Evolutionary conservation across 208 protist species (phyloP).

Genomic region (Leishmania martiniquensis): DNA sequence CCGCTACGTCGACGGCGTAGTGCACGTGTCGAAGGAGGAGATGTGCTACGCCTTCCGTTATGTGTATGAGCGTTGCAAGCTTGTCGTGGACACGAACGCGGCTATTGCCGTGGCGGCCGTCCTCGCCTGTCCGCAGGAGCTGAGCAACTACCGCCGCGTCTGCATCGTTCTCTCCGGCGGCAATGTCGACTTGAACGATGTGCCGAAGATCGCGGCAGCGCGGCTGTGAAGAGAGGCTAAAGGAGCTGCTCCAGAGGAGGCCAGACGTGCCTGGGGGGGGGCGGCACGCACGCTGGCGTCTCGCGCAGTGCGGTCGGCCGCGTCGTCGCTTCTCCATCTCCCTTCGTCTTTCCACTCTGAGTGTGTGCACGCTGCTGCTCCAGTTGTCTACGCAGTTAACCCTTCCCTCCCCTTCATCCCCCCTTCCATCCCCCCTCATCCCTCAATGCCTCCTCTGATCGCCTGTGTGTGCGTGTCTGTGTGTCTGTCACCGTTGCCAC

Average conservation of each 20-base stretch:
- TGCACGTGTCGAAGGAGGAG: constrained; percentile 56
- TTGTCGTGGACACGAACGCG: constrained; percentile 75
- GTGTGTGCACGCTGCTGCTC: background rate
- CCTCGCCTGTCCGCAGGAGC: constrained; percentile 38
- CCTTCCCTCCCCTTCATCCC: too few species aligned
- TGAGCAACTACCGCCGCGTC: constrained; percentile 46
- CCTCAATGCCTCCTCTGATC: too few species aligned
- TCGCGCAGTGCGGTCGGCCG: background rate
- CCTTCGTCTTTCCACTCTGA: background rate
- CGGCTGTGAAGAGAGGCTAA: constrained; percentile 34
- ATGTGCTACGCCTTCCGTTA: constrained; percentile 73
- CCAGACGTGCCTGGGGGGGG: background rate
- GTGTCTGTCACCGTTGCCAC: too few species aligned
- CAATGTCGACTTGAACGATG: constrained; percentile 60
- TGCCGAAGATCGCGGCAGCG: constrained; percentile 36
- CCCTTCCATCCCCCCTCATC: too few species aligned
- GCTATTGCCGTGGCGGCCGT: constrained; percentile 79
- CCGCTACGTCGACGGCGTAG: constrained; percentile 61
- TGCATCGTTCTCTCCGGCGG: constrained; percentile 64
- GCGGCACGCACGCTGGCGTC: background rate
- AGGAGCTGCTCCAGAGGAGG: too few species aligned
- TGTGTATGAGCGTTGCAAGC: constrained; percentile 80
- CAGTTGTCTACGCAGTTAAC: background rate
- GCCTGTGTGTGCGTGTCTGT: too few species aligned
- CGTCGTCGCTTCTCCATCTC: background rate